Evolutionary conservation across 2,329 filamentous ascomycete species (phyloP).

Genomic region (Amauroascus niger): DNA sequence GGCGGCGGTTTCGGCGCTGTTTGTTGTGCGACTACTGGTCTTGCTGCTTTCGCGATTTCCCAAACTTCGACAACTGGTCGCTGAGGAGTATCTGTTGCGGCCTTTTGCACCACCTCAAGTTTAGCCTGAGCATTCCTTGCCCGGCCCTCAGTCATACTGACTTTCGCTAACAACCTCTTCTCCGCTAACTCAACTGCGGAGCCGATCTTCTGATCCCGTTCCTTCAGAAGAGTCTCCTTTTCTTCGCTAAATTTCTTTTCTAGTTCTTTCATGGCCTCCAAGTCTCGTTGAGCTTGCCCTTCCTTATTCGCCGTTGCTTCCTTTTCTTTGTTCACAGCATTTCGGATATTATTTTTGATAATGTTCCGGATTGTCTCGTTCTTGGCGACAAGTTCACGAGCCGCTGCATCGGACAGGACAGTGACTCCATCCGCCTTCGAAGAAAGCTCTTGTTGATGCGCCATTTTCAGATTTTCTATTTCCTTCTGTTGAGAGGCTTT

Average conservation of each 20-base stretch:
- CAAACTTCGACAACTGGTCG: conserved; percentile 78
- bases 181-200: conserved; percentile 59
- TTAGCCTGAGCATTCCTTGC: conserved; percentile 57
- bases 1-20: conserved; percentile 16
- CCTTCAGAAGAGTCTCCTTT: conserved; percentile 35
- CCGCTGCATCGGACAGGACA: conserved; percentile 42
- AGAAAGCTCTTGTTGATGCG: conserved; percentile 39
- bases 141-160: conserved; percentile 71
- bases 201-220: conserved; percentile 48
- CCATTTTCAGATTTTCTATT: conserved; percentile 39
- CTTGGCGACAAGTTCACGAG: conserved; percentile 41
- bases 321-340: conserved; percentile 33
- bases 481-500: conserved; percentile 43
- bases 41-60: conserved; percentile 61
- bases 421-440: conserved; percentile 27
- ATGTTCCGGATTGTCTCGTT: conserved; percentile 44
- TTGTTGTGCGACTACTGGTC: conserved; percentile 18
- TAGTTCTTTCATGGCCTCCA: conserved; percentile 32
- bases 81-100: conserved; percentile 74
- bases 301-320: conserved; percentile 22
- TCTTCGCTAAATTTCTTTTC: conserved; percentile 34
- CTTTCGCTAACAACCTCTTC: conserved; percentile 62
- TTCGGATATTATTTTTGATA: conserved; percentile 50
- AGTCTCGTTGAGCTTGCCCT: conserved; percentile 22
- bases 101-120: conserved; percentile 66